Evolutionary conservation across 1,284 basidiomycete genomes (phyloP).

Genomic region (Exobasidium rhododendri): DNA sequence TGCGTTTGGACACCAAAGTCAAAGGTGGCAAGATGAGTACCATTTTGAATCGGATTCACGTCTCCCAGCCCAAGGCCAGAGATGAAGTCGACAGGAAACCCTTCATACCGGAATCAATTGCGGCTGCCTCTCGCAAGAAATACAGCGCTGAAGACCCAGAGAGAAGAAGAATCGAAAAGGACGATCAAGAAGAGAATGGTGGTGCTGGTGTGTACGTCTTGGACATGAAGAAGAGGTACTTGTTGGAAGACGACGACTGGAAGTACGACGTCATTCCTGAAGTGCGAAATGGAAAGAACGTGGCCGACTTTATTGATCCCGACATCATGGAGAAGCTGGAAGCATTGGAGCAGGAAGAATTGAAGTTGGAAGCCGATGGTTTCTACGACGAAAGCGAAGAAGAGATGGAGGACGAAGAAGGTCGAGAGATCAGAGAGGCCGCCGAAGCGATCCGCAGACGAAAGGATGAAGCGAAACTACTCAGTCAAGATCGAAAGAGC

Average conservation of each 20-base stretch:
- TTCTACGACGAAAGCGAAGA: constrained; percentile 81
- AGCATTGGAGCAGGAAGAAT: constrained; percentile 94
- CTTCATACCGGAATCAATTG: constrained; percentile 41
- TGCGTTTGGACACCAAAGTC: constrained; percentile 50
- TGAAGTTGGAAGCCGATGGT: constrained; percentile 84
- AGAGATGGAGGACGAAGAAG: constrained; percentile 81
- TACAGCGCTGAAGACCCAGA: constrained; percentile 46
- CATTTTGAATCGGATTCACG: constrained; percentile 53
- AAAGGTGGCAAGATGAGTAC: constrained; percentile 49
- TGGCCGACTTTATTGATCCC: constrained; percentile 98
- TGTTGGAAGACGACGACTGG: constrained; percentile 88
- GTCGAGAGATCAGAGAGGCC: constrained; percentile 74
- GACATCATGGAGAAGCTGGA: constrained; percentile 96
- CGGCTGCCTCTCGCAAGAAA: constrained; percentile 41
- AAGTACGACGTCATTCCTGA: constrained; percentile 94
- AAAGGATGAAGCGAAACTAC: constrained; percentile 66
- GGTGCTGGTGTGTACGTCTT: constrained; percentile 54
- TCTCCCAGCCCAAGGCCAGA: constrained; percentile 46
- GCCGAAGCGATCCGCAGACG: constrained; percentile 67
- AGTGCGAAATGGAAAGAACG: constrained; percentile 96
- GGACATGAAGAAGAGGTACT: constrained; percentile 69
- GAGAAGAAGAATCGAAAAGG: constrained; percentile 44
- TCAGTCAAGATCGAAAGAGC: constrained; percentile 80
- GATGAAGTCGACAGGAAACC: constrained; percentile 48
- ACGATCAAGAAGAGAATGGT: constrained; percentile 52